Evolutionary conservation across 1,284 basidiomycete species (phyloP).

Genomic region (Inonotus hispidus): DNA sequence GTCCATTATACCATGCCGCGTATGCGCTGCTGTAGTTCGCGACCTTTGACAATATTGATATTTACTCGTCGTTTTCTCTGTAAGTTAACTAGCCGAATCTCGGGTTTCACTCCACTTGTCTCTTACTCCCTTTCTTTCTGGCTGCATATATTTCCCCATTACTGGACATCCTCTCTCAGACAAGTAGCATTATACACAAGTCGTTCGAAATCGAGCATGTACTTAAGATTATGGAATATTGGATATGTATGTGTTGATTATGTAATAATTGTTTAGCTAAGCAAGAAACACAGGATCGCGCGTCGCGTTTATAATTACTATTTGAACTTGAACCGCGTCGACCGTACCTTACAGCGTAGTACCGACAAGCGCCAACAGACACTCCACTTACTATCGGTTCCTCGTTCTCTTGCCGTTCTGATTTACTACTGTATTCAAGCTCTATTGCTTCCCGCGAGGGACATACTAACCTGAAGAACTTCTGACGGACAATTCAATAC

Average conservation of each 20-base stretch:
- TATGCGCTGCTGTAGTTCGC: background rate
- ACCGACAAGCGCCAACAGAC: too few species aligned
- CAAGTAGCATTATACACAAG: background rate
- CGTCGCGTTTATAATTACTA: background rate
- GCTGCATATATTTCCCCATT: background rate
- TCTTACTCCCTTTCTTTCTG: background rate
- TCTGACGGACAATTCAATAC: background rate
- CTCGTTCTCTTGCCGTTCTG: too few species aligned
- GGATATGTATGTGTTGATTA: background rate
- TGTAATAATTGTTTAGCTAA: background rate
- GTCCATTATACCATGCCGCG: constrained; percentile 1
- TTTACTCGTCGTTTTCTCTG: background rate
- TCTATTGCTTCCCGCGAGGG: too few species aligned
- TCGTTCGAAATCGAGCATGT: background rate
- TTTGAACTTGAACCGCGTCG: background rate
- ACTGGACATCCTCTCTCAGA: background rate
- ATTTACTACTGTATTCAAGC: too few species aligned
- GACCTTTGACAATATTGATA: constrained; percentile 4
- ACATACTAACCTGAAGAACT: too few species aligned
- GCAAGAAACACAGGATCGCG: background rate
- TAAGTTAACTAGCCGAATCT: background rate
- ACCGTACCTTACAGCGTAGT: too few species aligned
- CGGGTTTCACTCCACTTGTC: background rate
- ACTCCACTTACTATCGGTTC: too few species aligned
- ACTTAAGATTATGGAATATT: background rate